Evolutionary conservation across 805 yeast genomes (phyloP), one percentile per base, ranked within the genome.

Genomic region (Zygosaccharomyces kombuchaensis): DNA sequence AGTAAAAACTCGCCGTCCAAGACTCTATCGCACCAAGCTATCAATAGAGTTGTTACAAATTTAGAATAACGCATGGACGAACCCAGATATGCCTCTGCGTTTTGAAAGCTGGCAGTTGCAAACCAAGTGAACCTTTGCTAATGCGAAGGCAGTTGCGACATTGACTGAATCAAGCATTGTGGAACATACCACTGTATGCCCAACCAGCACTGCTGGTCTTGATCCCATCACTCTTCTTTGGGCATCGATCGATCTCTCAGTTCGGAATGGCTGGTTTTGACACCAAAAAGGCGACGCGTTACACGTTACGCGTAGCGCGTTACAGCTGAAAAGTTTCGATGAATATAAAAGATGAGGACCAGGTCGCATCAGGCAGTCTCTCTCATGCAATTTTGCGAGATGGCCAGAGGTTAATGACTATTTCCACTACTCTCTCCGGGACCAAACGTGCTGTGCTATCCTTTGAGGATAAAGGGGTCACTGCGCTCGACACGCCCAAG

Each of bases 221-320:
- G 32, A 29, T 29, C 16, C 14, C 16, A 8, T n/a, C 32, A 7
- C 32, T 29, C 32, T 29, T 3, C 16, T 29, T 29, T 13, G 16
- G 32, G 32, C 16, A 29, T 29, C 8, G 13, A 13, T 25, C 14
- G 14, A 29, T 13, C 14, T 19, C 21, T 19, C 21, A 19, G 26
- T 26, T 38, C 21, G 34, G 22, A 23, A 38, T 38, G 41, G 41
- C 41, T 38, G 41, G 41, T 38, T 35, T 38, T 27, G 26, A 27
- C 34, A 27, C 41, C 23, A 12, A 17, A 27, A 30, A 25, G 21
- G 25, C n/a, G n/a, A 38, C 30, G 38, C 26, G 17, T 35, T 21
- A 21, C 38, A 22, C 17, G 38, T 35, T 25, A 25, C 38, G 38
- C 27, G 27, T 22, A 19, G 38, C 16, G 25, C 25, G 31, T 29